Evolutionary conservation across 1,284 basidiomycete genomes (phyloP), one percentile per base, ranked within the genome.

Genomic region (Cutaneotrichosporon sp.): DNA sequence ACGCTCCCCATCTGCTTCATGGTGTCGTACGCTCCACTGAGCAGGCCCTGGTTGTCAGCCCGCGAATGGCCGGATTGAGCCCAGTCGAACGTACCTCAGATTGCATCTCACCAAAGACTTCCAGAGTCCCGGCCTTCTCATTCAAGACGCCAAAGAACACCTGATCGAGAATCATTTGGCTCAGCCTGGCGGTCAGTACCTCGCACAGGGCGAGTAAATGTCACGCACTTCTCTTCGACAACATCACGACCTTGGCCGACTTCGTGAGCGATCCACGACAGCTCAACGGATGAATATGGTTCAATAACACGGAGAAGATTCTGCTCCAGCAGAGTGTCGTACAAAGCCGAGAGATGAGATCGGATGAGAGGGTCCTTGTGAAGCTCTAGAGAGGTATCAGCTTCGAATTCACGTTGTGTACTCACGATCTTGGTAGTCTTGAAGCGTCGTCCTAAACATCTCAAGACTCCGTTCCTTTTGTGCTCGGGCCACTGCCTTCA

Each of bases 151-250:
- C 94, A 61, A 90, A 83, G 65, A 98, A 84, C 1, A 93, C 84
- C 66, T 94, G 93, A 75, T 98, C 94, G 37, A 98, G 78, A 60
- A 98, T 97, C 94, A 98, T 97, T 72, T 97, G 94, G 45, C 88
- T 91, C 46, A 98, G 76, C 70, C 89, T 92, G 27, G 17, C 31
- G 9, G 61, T 54, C 22, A 49, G 48, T 25, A 20, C 26, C 24
- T 14, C 8, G 12, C 41, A 29, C n/a, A n/a, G n/a, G n/a, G n/a
- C 10, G 16, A 24, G 7, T 4, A 14, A 29, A 14, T 20, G 11
- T 4, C 6, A 78, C 86, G 61, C 60, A 91, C 90, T 97, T 98
- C 20, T 86, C 82, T 76, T 98, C 96, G 6, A 98, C 91, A n/a
- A 85, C 86, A 66, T 90, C 85, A 37, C 89, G 78, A 12, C 88